phyloP scores from a whole-genome alignment of 805 yeast species.

The Huiozyma naganishii region DNA sequence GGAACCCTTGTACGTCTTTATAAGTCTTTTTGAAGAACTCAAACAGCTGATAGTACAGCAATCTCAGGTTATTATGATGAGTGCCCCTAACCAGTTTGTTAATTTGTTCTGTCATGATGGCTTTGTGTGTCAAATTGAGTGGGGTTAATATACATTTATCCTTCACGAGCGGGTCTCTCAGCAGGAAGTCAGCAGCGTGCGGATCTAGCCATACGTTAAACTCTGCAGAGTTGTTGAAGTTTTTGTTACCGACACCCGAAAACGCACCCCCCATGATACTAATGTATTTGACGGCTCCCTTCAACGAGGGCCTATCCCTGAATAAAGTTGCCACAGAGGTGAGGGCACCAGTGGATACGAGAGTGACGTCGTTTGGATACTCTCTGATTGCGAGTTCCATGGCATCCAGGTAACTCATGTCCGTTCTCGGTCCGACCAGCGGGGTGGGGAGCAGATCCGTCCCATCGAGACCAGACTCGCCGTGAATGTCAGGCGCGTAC shows the following conservation, averaged over 20 bases:
- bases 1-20: conserved; percentile 33
- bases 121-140: conserved; percentile 59
- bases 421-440: conserved; percentile 14
- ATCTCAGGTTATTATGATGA: conserved; percentile 36
- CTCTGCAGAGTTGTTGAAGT: conserved; percentile 48
- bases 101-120: conserved; percentile 33
- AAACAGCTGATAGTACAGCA: conserved; percentile 43
- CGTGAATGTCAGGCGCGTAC: conserved; percentile 58
- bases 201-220: conserved; percentile 73
- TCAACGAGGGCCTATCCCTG: conserved; percentile 42
- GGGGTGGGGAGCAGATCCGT: conserved; percentile 48
- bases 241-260: conserved; percentile 34
- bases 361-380: conserved; percentile 39
- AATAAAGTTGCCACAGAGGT: conserved; percentile 60
- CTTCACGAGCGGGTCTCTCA: conserved; percentile 37
- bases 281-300: conserved; percentile 38
- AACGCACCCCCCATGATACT: conserved; percentile 71
- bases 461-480: conserved; percentile 71
- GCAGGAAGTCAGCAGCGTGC: conserved; percentile 52
- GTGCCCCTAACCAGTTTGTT: conserved; percentile 32
- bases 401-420: conserved; percentile 30
- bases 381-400: conserved; percentile 34
- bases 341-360: conserved; percentile 69
- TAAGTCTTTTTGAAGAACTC: conserved; percentile 39
- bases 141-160: conserved; percentile 49